These are phyloP conservation scores for Elymus sibiricus DNA, from an alignment of 176 grass and related monocot genomes.

Conservation along the genomic window DNA sequence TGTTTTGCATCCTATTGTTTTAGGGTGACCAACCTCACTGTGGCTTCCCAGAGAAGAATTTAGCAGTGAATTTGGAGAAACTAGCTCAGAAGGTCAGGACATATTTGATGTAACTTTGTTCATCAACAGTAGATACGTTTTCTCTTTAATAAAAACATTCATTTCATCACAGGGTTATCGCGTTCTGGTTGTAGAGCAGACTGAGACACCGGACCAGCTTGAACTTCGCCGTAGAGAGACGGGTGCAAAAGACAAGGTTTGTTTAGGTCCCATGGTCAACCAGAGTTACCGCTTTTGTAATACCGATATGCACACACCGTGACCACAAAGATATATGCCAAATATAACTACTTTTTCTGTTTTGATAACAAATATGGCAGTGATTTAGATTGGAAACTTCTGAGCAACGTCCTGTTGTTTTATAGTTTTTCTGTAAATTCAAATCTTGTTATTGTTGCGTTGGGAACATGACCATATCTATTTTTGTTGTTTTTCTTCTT, in stretches of 20 bases:
- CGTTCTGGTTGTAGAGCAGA: slow-evolving; percentile 95
- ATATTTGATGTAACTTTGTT: slow-evolving; percentile 22
- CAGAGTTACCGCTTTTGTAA: background rate
- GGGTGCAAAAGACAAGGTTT: slow-evolving; percentile 97
- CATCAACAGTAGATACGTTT: slow-evolving; percentile 20
- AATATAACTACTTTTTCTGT: background rate
- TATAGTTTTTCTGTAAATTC: slow-evolving; percentile 9
- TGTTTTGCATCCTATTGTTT: slow-evolving; percentile 23
- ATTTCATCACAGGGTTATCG: slow-evolving; percentile 69
- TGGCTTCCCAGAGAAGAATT: slow-evolving; percentile 98
- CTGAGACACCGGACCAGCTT: slow-evolving; percentile 94
- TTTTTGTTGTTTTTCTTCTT: slow-evolving; percentile 32
- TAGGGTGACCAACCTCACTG: slow-evolving; percentile 97
- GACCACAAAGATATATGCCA: slow-evolving; percentile 2
- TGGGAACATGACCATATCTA: background rate
- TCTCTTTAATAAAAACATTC: slow-evolving; percentile 4
- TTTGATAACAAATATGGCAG: background rate
- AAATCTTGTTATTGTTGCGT: background rate
- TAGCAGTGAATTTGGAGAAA: slow-evolving; percentile 86
- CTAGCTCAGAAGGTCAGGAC: slow-evolving; percentile 83
- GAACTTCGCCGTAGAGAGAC: slow-evolving; percentile 76
- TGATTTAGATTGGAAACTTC: slow-evolving; percentile 2
- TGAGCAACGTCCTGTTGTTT: background rate
- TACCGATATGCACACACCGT: background rate
- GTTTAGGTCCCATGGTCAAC: slow-evolving; percentile 16